Evolutionary conservation across 2,329 filamentous ascomycete species (phyloP).

Genomic region (Aaosphaeria arxii): DNA sequence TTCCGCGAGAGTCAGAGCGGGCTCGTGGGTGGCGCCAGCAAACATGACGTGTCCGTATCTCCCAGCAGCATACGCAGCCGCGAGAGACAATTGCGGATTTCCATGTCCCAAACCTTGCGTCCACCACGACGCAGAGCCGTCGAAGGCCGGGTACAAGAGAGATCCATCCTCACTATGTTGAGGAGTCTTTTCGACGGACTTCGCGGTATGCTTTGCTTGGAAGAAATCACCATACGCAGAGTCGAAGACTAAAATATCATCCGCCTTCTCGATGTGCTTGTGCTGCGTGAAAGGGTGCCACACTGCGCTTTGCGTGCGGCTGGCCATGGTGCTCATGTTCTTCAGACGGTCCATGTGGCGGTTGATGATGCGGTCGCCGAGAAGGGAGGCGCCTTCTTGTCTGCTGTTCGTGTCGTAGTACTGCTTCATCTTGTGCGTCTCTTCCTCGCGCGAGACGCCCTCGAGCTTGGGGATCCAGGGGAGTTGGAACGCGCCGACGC

Average conservation of each 20-base stretch:
- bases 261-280: constrained; percentile 56
- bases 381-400: constrained; percentile 37
- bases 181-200: constrained; percentile 5
- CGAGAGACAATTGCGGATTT: constrained; percentile 67
- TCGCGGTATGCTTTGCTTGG: constrained; percentile 51
- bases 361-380: constrained; percentile 52
- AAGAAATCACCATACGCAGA: constrained; percentile 79
- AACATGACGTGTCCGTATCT: constrained; percentile 90
- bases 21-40: constrained; percentile 74
- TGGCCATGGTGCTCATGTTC: constrained; percentile 60
- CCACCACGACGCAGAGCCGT: constrained; percentile 89
- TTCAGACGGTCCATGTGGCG: constrained; percentile 57
- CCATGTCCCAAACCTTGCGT: constrained; percentile 83
- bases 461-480: constrained; percentile 56
- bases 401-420: constrained; percentile 58
- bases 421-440: constrained; percentile 55
- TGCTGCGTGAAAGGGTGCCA: constrained; percentile 92
- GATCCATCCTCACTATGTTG: constrained; percentile 15
- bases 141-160: constrained; percentile 66
- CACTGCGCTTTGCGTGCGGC: constrained; percentile 55
- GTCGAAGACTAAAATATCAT: constrained; percentile 70
- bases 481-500: constrained; percentile 57
- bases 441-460: constrained; percentile 33
- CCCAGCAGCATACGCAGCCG: constrained; percentile 77
- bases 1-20: constrained; percentile 68